These are phyloP conservation scores for Aplosporella prunicola DNA, from an alignment of 2,329 filamentous ascomycete genomes.

Conservation along the genomic window DNA sequence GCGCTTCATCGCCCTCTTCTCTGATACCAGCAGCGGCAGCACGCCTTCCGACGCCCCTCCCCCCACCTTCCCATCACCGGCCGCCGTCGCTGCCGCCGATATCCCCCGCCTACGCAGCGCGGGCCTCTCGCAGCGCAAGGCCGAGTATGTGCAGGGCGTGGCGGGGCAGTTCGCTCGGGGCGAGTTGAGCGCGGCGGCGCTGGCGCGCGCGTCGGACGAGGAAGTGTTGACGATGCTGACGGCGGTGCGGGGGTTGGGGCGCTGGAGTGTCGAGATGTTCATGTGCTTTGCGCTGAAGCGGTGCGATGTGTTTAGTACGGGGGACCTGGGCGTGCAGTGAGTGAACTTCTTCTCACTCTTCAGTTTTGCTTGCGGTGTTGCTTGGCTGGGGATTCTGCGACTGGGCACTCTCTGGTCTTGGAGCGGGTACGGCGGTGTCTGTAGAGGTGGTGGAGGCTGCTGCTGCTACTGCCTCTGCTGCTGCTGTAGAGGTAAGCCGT, in stretches of 20 bases:
- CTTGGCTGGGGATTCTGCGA: too few species aligned
- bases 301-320: slow-evolving; percentile 85
- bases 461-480: too few species aligned
- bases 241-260: slow-evolving; percentile 76
- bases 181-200: slow-evolving; percentile 65
- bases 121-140: slow-evolving; percentile 86
- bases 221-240: slow-evolving; percentile 74
- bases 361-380: too few species aligned
- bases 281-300: slow-evolving; percentile 90
- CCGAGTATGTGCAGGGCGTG: slow-evolving; percentile 84
- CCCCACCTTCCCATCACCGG: slow-evolving; percentile 61
- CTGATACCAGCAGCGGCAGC: slow-evolving; percentile 19
- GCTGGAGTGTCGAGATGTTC: slow-evolving; percentile 97
- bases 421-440: too few species aligned
- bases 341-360: slow-evolving; percentile 23
- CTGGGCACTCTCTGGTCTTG: too few species aligned
- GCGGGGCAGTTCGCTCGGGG: slow-evolving; percentile 70
- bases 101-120: slow-evolving; percentile 67
- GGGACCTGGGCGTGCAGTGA: slow-evolving; percentile 83
- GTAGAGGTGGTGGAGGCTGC: too few species aligned
- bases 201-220: slow-evolving; percentile 73
- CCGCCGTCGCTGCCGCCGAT: slow-evolving; percentile 55
- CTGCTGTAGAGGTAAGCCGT: too few species aligned
- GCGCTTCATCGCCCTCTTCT: slow-evolving; percentile 71
- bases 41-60: slow-evolving; percentile 16